Conservation (phyloP, 2,329 filamentous ascomycete genomes). For the Dactylella cylindrospora region DNA sequence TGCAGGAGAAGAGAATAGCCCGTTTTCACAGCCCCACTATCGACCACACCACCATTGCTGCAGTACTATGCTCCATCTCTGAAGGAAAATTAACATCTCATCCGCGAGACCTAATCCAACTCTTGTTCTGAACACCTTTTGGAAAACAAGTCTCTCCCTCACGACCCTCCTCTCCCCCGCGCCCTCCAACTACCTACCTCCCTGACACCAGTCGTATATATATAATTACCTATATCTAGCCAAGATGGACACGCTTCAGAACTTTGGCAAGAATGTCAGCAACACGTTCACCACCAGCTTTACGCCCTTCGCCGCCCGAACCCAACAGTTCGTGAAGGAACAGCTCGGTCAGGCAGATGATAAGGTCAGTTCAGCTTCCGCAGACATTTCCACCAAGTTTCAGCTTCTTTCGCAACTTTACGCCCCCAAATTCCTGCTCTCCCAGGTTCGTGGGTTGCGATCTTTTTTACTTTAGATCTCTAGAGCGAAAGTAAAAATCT, state of each 20-base stretch:
- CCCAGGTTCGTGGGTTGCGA: conserved; percentile 41
- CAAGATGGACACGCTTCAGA: conserved; percentile 68
- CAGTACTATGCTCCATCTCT: no score
- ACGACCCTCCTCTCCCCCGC: conserved; percentile 1
- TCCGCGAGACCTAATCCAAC: no score
- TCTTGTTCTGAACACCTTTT: no score
- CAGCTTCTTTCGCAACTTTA: conserved; percentile 39
- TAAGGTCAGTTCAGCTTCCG: conserved; percentile 62
- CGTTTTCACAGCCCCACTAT: conserved; percentile 41
- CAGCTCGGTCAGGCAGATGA: conserved; percentile 93
- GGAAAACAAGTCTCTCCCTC: no score
- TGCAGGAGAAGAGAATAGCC: no score
- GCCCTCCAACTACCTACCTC: conserved; percentile 9
- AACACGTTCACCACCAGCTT: conserved; percentile 57
- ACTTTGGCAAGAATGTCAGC: conserved; percentile 70
- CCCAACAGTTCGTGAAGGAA: conserved; percentile 97
- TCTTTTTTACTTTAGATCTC: no score
- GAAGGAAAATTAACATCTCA: no score
- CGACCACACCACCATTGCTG: conserved; percentile 28
- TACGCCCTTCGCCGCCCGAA: conserved; percentile 88
- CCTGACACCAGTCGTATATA: conserved; percentile 1
- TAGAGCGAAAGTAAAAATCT: no score
- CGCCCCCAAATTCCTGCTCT: conserved; percentile 37
- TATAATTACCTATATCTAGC: conserved; percentile 5
- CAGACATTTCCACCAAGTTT: conserved; percentile 21